Evolutionary conservation across 768 basidiomycete species (phyloP), one percentile per base, ranked within the genome.

Genomic region (Auriscalpium microsporum): DNA sequence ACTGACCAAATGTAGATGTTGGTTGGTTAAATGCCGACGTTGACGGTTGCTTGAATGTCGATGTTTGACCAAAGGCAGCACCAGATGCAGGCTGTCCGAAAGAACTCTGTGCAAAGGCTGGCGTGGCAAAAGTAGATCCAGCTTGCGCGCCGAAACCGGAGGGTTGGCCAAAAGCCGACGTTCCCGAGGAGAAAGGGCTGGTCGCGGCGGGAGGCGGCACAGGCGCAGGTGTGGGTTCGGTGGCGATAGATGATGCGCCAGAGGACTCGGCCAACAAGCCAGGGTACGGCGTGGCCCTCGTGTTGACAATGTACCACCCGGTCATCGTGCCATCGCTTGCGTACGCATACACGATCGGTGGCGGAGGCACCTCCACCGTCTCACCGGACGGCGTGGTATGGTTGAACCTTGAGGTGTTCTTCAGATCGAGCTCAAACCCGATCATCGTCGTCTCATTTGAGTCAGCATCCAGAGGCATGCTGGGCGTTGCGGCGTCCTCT

Each of bases 301-400:
- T 71, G 63, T 85, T 80, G 38, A 87, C 78, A 19, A 86, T 64
- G 65, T 82, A 74, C 87, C 89, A 92, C 4, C 75, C 89, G 48
- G 82, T 78, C 21, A 92, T 53, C 0, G 87, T 87, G 17, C 89
- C 89, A 63, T 92, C 89, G 53, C 83, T 88, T 10, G 87, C 75
- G 67, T 87, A 90, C 3, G 80, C 83, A 65, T 82, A 90, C 68
- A 90, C 69, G 54, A 89, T 73, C 0, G 89, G 89, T 11, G 75
- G 74, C 10, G 78, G 71, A 10, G 79, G 77, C 2, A 76, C 57
- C 11, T 73, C 72, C 7, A 71, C 62, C 13, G 65, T 67, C 58
- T 78, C 77, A 4, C 76, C 76, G 0, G 75, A 74, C 14, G 72
- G 63, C 10, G 68, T 70, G 10, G 70, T 71, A 52, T 72, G 68